Evolutionary conservation across 306 rosid genomes (phyloP), one percentile per base, ranked within the genome.

Genomic region (Prunus campanulata): DNA sequence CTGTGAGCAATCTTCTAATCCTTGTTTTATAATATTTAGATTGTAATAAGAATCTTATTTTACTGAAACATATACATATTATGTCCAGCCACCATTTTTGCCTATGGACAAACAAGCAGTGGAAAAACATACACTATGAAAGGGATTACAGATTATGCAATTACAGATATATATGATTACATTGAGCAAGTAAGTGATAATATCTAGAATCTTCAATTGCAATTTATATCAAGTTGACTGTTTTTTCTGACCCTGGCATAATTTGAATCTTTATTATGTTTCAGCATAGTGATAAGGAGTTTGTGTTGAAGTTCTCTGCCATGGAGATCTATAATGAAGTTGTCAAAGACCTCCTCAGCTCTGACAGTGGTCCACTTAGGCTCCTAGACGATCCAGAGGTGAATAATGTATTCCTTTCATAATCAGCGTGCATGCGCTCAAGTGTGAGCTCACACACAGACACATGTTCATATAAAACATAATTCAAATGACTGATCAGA

Each of bases 91-190:
- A 88, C 94, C 77, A 85, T 92, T 84, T 95, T 95, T 15, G 97
- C 98, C 13, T 95, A 95, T 61, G 98, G 97, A 30, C 98, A 90
- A 87, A 95, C 98, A 49, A 92, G 97, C 82, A 95, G 98, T 70
- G 98, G 98, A 79, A 95, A 95, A 90, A 95, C 98, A 8, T 92
- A 92, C 85, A 92, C 98, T 51, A 92, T 92, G 96, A 83, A 81
- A 20, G 98, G 97, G 75, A 80, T 95, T 74, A 92, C 97, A 8
- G 85, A 92, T 74, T 77, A 63, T 78, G 92, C 98, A 5, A 80
- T 92, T 25, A 72, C 81, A 67, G 97, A 95, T 71, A 89, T 95
- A 68, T 90, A 84, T 74, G 68, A 87, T 80, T 83, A 85, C 88
- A 89, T 89, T 2, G 83, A 89, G 65, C 77, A 51, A 89, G 98